Evolutionary conservation across 2,329 filamentous ascomycete genomes (phyloP).

Genomic region (Fusarium citri): DNA sequence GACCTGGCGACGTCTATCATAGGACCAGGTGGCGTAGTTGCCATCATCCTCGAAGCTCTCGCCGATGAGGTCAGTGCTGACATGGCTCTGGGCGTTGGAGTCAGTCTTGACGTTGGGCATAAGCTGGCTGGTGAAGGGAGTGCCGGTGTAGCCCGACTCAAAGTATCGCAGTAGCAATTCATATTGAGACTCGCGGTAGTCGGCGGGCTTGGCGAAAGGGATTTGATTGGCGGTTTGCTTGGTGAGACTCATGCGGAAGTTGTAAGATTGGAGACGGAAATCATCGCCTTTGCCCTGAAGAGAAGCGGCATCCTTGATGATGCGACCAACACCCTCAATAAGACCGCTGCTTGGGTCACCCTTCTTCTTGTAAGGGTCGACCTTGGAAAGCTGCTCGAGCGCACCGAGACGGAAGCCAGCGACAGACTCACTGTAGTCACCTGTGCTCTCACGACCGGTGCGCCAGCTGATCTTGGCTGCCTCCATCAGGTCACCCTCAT

Average conservation of each 20-base stretch:
- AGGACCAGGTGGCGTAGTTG: conserved; percentile 34
- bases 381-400: conserved; percentile 8
- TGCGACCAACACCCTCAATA: conserved; percentile 21
- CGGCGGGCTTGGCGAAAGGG: conserved; percentile 30
- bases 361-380: conserved; percentile 31
- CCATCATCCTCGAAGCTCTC: conserved; percentile 22
- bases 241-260: conserved; percentile 35
- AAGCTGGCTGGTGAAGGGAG: conserved; percentile 32
- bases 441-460: conserved; percentile 27
- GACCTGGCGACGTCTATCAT: conserved; percentile 13
- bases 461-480: conserved; percentile 32
- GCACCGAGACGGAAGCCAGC: conserved; percentile 25
- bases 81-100: conserved; percentile 28
- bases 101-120: conserved; percentile 40
- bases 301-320: conserved; percentile 10
- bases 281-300: conserved; percentile 19
- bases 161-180: conserved; percentile 37
- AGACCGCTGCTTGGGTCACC: conserved; percentile 23
- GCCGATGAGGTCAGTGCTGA: conserved; percentile 37
- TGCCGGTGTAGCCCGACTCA: conserved; percentile 29
- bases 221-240: conserved; percentile 14
- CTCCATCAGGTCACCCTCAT: conserved; percentile 41
- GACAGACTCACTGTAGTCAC: conserved; percentile 25
- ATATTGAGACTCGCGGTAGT: conserved; percentile 31
- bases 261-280: conserved; percentile 35